Percentiles rank a stretch among this genome's conserved stretches.
Evolutionary conservation across 129 eudicot species (phyloP).

Genomic region (Deinandra increscens): DNA sequence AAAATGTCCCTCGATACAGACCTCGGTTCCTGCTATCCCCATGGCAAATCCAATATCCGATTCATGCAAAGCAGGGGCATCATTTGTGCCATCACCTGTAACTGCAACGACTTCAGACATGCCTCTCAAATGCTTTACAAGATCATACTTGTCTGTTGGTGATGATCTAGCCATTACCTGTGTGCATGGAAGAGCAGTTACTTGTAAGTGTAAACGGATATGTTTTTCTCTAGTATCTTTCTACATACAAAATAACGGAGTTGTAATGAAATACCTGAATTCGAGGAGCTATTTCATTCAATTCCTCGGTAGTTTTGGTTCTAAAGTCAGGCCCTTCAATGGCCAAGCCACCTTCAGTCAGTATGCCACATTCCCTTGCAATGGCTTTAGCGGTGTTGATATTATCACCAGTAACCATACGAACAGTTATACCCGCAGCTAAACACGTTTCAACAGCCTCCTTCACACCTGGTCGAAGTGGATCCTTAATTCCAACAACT

Average conservation of each 20-base stretch:
- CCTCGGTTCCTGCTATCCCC: conserved; percentile 98
- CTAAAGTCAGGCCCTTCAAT: conserved; percentile 70
- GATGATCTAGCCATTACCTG: conserved; percentile 96
- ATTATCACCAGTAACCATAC: conserved; percentile 72
- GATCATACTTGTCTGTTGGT: conserved; percentile 75
- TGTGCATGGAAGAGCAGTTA: not conserved
- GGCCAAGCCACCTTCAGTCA: conserved; percentile 58
- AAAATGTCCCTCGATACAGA: conserved; percentile 25
- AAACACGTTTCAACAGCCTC: conserved; percentile 57
- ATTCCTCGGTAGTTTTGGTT: conserved; percentile 40
- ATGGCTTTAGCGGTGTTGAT: conserved; percentile 69
- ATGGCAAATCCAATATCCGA: conserved; percentile 93
- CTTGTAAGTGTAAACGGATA: not conserved
- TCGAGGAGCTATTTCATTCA: conserved; percentile 48
- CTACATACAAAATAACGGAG: not conserved
- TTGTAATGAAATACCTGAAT: conserved; percentile 41
- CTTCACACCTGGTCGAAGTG: conserved; percentile 65
- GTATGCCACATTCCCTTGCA: conserved; percentile 73
- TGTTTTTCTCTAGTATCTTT: not conserved
- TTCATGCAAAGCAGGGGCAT: conserved; percentile 92
- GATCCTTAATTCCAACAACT: conserved; percentile 61
- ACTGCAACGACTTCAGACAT: conserved; percentile 82
- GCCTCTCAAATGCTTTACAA: conserved; percentile 58
- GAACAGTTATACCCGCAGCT: conserved; percentile 60
- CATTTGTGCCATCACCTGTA: conserved; percentile 96